These are phyloP conservation scores for Beauveria sp. DNA, from an alignment of 2,329 filamentous ascomycete genomes.

Conservation along the genomic window DNA sequence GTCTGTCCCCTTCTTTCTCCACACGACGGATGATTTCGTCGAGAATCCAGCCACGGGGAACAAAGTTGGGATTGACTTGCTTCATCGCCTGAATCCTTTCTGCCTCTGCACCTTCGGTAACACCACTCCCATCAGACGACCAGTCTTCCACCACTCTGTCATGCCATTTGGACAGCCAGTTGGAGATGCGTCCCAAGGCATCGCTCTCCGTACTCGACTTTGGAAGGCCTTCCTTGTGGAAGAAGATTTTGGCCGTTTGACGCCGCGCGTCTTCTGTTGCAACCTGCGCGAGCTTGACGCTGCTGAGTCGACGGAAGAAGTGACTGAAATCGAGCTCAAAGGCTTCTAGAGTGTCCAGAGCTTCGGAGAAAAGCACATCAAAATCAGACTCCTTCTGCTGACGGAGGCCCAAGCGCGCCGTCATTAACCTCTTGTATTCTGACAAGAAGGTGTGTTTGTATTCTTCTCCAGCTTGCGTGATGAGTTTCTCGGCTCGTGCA, in stretches of 20 bases:
- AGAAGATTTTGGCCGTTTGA: slow-evolving; percentile 63
- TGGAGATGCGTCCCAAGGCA: slow-evolving; percentile 58
- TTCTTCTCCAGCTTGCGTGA: slow-evolving; percentile 73
- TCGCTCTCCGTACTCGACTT: slow-evolving; percentile 52
- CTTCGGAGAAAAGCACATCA: slow-evolving; percentile 68
- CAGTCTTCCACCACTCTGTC: slow-evolving; percentile 68
- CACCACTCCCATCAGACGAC: slow-evolving; percentile 40
- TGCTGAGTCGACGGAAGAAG: slow-evolving; percentile 76
- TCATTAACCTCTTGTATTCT: slow-evolving; percentile 88
- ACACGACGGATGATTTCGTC: slow-evolving; percentile 89
- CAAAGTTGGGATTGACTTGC: slow-evolving; percentile 83
- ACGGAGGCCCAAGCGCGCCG: slow-evolving; percentile 67
- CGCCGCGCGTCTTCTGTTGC: slow-evolving; percentile 56
- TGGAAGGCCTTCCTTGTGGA: slow-evolving; percentile 65
- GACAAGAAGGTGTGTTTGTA: slow-evolving; percentile 78
- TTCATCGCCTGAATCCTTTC: slow-evolving; percentile 70
- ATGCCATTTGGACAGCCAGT: slow-evolving; percentile 78
- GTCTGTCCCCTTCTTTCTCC: slow-evolving; percentile 73
- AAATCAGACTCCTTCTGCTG: slow-evolving; percentile 67
- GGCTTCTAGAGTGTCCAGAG: slow-evolving; percentile 73
- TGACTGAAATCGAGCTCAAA: slow-evolving; percentile 89
- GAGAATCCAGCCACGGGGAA: slow-evolving; percentile 84
- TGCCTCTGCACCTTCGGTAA: slow-evolving; percentile 40
- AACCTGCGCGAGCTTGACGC: slow-evolving; percentile 54
- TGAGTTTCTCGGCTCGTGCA: slow-evolving; percentile 73